Percentiles rank a stretch among this genome's conserved stretches.
Conservation (phyloP, 495 filamentous ascomycete genomes). For the Annulohypoxylon nitens region DNA sequence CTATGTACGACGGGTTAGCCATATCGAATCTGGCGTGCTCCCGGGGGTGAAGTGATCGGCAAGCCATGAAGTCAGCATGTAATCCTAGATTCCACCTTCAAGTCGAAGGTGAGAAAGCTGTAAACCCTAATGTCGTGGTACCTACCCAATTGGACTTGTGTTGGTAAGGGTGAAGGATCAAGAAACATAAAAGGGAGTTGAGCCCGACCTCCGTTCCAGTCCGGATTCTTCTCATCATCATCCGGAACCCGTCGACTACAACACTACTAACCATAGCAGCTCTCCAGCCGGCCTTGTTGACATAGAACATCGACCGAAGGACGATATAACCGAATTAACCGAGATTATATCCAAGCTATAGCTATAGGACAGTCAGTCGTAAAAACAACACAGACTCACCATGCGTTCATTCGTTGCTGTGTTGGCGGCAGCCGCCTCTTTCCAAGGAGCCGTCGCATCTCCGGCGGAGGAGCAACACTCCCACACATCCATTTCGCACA, state of each 20-base stretch:
- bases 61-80: constrained; percentile 28
- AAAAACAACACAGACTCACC: constrained; percentile 17
- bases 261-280: constrained; percentile 20
- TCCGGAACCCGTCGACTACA: background rate
- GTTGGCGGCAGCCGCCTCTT: constrained; percentile 29
- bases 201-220: constrained; percentile 15
- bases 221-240: constrained; percentile 15
- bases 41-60: constrained; percentile 24
- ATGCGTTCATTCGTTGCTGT: constrained; percentile 44
- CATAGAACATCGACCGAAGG: background rate
- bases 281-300: constrained; percentile 23
- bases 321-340: constrained; percentile 4
- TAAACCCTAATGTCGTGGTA: constrained; percentile 14
- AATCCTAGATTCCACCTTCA: constrained; percentile 8
- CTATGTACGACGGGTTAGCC: constrained; percentile 8
- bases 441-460: constrained; percentile 32
- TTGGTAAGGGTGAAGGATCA: constrained; percentile 11
- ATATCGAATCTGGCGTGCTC: constrained; percentile 25
- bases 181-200: constrained; percentile 32
- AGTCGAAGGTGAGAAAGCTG: constrained; percentile 3
- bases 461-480: constrained; percentile 13
- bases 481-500: constrained; percentile 1
- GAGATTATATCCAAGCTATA: constrained; percentile 6
- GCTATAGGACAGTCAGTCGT: background rate
- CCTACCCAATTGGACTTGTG: background rate